Conservation (phyloP, 352 stramenopile species). For the Phytophthora sp. region DNA sequence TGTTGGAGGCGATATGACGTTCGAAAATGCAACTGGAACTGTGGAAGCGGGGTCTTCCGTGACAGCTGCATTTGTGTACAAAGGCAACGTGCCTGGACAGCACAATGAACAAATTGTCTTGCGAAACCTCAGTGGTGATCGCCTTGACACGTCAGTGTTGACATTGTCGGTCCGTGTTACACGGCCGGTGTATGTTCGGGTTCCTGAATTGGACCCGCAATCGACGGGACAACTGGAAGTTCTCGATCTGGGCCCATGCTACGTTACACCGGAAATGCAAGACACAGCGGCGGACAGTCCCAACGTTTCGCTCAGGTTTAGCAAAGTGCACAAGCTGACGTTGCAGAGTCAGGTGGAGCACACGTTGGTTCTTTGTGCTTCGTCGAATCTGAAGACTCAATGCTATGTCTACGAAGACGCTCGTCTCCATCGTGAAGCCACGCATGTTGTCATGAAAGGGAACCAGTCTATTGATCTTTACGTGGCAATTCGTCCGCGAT, state of each 20-base stretch:
- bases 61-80: slow-evolving; percentile 74
- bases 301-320: slow-evolving; percentile 81
- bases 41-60: slow-evolving; percentile 59
- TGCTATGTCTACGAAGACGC: slow-evolving; percentile 89
- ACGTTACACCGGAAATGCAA: slow-evolving; percentile 87
- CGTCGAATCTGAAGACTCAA: slow-evolving; percentile 89
- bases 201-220: slow-evolving; percentile 83
- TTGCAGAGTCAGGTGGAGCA: slow-evolving; percentile 83
- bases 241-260: slow-evolving; percentile 81
- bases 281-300: slow-evolving; percentile 78
- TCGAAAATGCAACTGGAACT: slow-evolving; percentile 76
- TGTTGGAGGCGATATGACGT: slow-evolving; percentile 67
- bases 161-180: slow-evolving; percentile 73
- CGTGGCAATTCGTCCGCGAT: slow-evolving; percentile 77
- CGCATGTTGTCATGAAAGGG: slow-evolving; percentile 71
- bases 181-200: slow-evolving; percentile 82
- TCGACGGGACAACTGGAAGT: slow-evolving; percentile 76
- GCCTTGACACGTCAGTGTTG: slow-evolving; percentile 73
- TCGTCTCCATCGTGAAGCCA: slow-evolving; percentile 72
- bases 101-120: slow-evolving; percentile 83
- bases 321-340: slow-evolving; percentile 87
- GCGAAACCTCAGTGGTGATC: slow-evolving; percentile 82
- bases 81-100: slow-evolving; percentile 64
- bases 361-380: slow-evolving; percentile 75
- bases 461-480: slow-evolving; percentile 77